Evolutionary conservation across 139 green algal species (phyloP).

Genomic region (Chlamydomonas schloesseri): DNA sequence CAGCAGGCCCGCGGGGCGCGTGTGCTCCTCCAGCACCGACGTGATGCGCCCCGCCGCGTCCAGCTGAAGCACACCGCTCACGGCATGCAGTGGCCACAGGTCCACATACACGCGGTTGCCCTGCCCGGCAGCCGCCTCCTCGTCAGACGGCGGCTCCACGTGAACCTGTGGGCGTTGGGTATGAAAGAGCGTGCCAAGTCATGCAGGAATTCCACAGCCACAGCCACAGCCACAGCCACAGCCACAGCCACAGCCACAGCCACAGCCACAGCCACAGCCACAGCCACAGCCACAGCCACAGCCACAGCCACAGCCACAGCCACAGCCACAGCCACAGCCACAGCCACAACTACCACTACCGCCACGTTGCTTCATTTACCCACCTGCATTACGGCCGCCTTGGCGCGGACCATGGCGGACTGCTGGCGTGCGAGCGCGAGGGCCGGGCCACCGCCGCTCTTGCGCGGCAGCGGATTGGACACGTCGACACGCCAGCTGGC

Average conservation of each 20-base stretch:
- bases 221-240: no score
- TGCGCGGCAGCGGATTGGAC: neutral
- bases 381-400: slow-evolving; percentile 20
- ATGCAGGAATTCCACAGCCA: neutral
- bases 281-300: no score
- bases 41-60: neutral
- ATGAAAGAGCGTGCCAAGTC: neutral
- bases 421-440: neutral
- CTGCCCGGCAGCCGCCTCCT: neutral
- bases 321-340: no score
- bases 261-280: no score
- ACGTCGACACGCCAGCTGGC: neutral
- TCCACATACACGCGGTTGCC: neutral
- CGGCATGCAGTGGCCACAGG: neutral
- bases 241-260: no score
- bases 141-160: neutral
- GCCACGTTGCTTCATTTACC: no score
- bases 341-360: no score
- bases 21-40: slow-evolving; percentile 28
- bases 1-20: slow-evolving; percentile 35
- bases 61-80: slow-evolving; percentile 13
- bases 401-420: neutral
- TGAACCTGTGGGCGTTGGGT: neutral
- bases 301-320: no score
- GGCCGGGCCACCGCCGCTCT: no score